Conservation (phyloP, 2,329 filamentous ascomycete species). For the Scytalidium lignicola region DNA sequence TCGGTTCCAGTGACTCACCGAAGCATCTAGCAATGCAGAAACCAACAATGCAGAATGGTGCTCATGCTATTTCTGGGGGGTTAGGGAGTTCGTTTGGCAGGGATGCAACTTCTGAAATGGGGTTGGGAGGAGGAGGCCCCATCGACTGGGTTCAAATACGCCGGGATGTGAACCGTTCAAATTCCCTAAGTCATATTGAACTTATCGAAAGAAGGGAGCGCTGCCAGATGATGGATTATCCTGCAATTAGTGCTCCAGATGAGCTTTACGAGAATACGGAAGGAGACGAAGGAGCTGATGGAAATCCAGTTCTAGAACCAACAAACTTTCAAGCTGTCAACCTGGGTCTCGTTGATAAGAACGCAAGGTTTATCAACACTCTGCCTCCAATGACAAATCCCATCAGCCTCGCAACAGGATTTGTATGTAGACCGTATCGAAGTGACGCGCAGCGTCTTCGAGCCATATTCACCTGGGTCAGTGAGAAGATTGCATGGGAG, state of each 20-base stretch:
- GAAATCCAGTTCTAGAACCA: conserved; percentile 73
- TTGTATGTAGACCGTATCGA: conserved; percentile 88
- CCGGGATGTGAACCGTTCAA: conserved; percentile 91
- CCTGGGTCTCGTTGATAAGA: conserved; percentile 88
- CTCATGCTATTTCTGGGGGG: conserved; percentile 51
- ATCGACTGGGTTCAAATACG: conserved; percentile 97
- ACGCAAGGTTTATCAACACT: conserved; percentile 81
- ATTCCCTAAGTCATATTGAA: conserved; percentile 87
- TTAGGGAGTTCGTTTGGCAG: conserved; percentile 27
- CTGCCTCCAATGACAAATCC: conserved; percentile 79
- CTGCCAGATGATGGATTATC: conserved; percentile 91
- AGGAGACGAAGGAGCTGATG: conserved; percentile 85
- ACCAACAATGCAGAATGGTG: conserved; percentile 16
- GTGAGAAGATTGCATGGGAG: conserved; percentile 94
- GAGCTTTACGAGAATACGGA: conserved; percentile 80
- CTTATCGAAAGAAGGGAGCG: conserved; percentile 77
- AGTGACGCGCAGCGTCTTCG: conserved; percentile 90
- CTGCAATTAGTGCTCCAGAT: conserved; percentile 83
- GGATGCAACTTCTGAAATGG: conserved; percentile 65
- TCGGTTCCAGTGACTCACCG: conserved; percentile 56
- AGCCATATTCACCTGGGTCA: conserved; percentile 95
- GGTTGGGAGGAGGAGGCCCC: conserved; percentile 44
- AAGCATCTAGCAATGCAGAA: conserved; percentile 26
- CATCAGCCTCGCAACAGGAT: conserved; percentile 77
- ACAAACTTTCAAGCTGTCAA: conserved; percentile 78